These are phyloP conservation scores for Strigomonas culicis DNA, from an alignment of 208 protist genomes.

Conservation along the genomic window DNA sequence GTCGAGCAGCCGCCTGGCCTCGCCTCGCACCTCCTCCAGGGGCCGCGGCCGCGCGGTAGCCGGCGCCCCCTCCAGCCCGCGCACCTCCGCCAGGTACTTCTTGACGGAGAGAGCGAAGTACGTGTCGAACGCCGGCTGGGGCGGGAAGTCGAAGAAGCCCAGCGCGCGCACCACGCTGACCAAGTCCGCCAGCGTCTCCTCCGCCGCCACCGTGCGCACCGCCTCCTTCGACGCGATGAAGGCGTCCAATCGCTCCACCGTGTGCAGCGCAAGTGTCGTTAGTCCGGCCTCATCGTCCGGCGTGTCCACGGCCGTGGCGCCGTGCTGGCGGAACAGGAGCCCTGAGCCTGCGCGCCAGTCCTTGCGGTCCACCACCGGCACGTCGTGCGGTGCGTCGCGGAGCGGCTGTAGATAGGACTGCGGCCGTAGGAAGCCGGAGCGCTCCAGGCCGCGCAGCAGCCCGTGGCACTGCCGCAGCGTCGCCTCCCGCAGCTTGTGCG, in stretches of 20 bases:
- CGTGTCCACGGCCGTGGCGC: background rate
- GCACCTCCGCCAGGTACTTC: too few species aligned
- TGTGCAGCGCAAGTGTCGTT: conserved; percentile 19
- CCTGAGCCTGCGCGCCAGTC: background rate
- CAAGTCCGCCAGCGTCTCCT: conserved; percentile 37
- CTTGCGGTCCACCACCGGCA: background rate
- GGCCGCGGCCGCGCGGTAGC: background rate
- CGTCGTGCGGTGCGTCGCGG: background rate
- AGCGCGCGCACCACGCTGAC: conserved; percentile 37
- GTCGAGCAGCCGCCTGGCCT: background rate
- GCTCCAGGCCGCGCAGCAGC: conserved; percentile 58
- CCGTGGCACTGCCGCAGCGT: conserved; percentile 56
- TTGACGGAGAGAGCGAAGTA: conserved; percentile 34
- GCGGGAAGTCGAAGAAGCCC: conserved; percentile 54
- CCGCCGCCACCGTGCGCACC: conserved; percentile 26
- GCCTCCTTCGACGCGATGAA: conserved; percentile 25
- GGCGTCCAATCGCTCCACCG: conserved; percentile 50
- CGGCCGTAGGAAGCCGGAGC: conserved; percentile 46
- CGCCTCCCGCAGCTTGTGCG: conserved; percentile 24
- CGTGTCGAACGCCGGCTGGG: conserved; percentile 67
- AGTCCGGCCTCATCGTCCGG: background rate
- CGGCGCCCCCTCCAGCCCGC: background rate
- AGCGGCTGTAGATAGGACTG: conserved; percentile 29
- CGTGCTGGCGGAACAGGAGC: background rate
- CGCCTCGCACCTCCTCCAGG: background rate